Percentiles rank a stretch among this genome's conserved stretches.
phyloP scores from a whole-genome alignment of 495 filamentous ascomycete genomes.

The Xylaria acuta region DNA sequence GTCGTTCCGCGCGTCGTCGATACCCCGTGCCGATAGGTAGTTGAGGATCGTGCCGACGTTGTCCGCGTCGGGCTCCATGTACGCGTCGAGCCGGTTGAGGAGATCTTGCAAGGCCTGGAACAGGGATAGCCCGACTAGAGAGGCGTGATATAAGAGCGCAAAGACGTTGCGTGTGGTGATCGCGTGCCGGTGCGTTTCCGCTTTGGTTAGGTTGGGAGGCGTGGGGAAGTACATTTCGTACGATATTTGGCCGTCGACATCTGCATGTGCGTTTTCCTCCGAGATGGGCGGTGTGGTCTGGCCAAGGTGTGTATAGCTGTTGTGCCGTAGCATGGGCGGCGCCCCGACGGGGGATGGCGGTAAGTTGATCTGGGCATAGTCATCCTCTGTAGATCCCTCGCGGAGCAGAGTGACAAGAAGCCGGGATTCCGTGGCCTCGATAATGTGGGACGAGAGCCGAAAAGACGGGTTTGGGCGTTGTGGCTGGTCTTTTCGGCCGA shows the following conservation, averaged over 20 bases:
- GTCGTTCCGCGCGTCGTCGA: slow-evolving; percentile 72
- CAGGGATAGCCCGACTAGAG: slow-evolving; percentile 65
- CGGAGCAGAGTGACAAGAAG: slow-evolving; percentile 59
- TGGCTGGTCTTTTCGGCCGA: slow-evolving; percentile 50
- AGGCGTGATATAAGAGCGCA: slow-evolving; percentile 61
- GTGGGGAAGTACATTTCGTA: slow-evolving; percentile 66
- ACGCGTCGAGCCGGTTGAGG: slow-evolving; percentile 59
- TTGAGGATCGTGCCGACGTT: slow-evolving; percentile 60
- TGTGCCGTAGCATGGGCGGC: slow-evolving; percentile 49
- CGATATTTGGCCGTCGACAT: slow-evolving; percentile 58
- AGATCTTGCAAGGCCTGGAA: slow-evolving; percentile 65
- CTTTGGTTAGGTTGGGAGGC: slow-evolving; percentile 51
- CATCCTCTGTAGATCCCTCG: slow-evolving; percentile 57
- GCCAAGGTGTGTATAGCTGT: slow-evolving; percentile 39
- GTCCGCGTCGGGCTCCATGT: slow-evolving; percentile 56
- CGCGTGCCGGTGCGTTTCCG: slow-evolving; percentile 58
- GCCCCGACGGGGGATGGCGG: slow-evolving; percentile 54
- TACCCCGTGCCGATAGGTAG: slow-evolving; percentile 61
- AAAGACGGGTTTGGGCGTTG: slow-evolving; percentile 61
- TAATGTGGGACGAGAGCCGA: slow-evolving; percentile 60
- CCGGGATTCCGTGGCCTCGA: slow-evolving; percentile 61
- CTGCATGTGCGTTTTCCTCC: slow-evolving; percentile 49
- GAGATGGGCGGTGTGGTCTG: slow-evolving; percentile 52
- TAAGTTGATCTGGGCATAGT: slow-evolving; percentile 42
- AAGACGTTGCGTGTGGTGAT: slow-evolving; percentile 70